phyloP scores from a whole-genome alignment of 495 filamentous ascomycete species.

The Wilcoxina mikolae region DNA sequence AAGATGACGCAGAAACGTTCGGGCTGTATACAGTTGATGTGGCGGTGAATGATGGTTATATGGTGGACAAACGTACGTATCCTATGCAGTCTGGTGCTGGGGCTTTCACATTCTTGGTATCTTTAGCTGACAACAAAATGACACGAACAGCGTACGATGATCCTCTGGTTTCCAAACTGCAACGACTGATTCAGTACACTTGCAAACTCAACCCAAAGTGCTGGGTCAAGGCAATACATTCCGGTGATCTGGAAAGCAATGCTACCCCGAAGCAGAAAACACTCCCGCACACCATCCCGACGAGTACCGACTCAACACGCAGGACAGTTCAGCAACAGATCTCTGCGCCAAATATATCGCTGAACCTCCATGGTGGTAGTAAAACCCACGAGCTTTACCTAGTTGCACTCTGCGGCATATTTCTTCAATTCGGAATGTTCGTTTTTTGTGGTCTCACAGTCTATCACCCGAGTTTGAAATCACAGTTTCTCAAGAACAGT shows the following conservation, averaged over 20 bases:
- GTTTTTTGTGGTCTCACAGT: conserved; percentile 7
- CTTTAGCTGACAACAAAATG: too few relatives aligned
- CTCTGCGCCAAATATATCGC: conserved; percentile 10
- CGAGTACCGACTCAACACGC: background rate
- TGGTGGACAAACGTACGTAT: background rate
- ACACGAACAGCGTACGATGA: too few relatives aligned
- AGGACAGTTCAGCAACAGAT: too few relatives aligned
- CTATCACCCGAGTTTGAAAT: background rate
- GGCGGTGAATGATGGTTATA: background rate
- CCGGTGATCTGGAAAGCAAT: too few relatives aligned
- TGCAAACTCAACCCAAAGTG: too few relatives aligned
- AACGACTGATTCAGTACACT: background rate
- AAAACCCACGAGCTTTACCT: background rate
- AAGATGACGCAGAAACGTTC: background rate
- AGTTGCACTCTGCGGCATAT: conserved; percentile 7
- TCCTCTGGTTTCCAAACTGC: too few relatives aligned
- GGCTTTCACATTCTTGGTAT: background rate
- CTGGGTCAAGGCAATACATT: too few relatives aligned
- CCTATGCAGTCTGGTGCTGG: background rate
- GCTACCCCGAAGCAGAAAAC: background rate
- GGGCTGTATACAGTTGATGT: background rate
- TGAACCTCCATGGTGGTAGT: conserved; percentile 3
- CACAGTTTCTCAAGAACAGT: background rate
- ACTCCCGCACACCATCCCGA: background rate
- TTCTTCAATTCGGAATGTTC: conserved; percentile 13